Percentiles rank a stretch among this genome's conserved stretches.
Conservation (phyloP, 495 filamentous ascomycete species). For the Aspergillus baeticus region DNA sequence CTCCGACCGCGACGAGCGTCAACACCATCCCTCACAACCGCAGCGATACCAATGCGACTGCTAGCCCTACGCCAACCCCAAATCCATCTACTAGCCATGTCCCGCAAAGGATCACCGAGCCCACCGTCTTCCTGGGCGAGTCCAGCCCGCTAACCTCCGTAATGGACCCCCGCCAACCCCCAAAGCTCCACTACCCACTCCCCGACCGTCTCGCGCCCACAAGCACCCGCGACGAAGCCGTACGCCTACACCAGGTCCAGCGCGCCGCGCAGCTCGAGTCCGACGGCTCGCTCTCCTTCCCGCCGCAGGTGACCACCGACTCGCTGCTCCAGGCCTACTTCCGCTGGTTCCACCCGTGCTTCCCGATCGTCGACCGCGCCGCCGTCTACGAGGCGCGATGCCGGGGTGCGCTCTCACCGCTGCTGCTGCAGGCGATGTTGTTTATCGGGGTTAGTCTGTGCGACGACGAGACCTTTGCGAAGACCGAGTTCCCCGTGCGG, state of each 20-base stretch:
- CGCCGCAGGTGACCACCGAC: conserved; percentile 29
- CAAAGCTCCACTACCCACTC: conserved; percentile 35
- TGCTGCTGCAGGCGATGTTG: conserved; percentile 41
- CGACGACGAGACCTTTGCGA: conserved; percentile 29
- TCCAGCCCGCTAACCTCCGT: conserved; percentile 43
- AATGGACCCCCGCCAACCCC: conserved; percentile 33
- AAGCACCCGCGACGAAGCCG: conserved; percentile 18
- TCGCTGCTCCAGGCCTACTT: conserved; percentile 40
- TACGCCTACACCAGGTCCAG: conserved; percentile 17
- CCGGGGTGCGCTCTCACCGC: conserved; percentile 32
- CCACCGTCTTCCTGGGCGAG: conserved; percentile 41
- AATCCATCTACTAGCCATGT: background rate
- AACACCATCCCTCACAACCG: background rate
- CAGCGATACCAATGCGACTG: no score
- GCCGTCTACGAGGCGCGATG: conserved; percentile 26
- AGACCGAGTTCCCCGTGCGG: conserved; percentile 32
- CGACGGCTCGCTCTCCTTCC: conserved; percentile 38
- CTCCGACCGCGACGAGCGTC: background rate
- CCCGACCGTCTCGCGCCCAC: conserved; percentile 21
- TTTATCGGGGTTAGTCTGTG: conserved; percentile 45
- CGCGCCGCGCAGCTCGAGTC: conserved; percentile 27
- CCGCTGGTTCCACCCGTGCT: conserved; percentile 47
- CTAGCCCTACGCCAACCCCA: no score
- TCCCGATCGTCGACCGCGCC: conserved; percentile 37
- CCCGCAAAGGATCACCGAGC: background rate